phyloP scores from a whole-genome alignment of 345 rosid genomes.

The Durio zibethinus region DNA sequence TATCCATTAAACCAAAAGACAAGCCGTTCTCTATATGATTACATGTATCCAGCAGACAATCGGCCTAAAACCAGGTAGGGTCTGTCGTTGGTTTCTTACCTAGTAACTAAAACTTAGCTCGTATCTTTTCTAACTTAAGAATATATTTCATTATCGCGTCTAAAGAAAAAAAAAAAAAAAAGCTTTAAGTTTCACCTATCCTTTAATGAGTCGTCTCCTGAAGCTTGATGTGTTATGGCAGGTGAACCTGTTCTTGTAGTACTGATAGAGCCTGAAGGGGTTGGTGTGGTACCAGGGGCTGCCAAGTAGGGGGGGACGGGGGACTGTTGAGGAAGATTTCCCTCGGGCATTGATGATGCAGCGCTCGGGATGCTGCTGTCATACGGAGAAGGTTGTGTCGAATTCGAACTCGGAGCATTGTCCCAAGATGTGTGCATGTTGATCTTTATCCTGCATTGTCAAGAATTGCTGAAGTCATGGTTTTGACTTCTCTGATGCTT shows the following conservation, averaged over 20 bases:
- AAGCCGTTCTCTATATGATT: background rate
- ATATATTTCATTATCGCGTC: slow-evolving; percentile 5
- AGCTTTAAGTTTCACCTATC: slow-evolving; percentile 18
- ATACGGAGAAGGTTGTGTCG: slow-evolving; percentile 29
- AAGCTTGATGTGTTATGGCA: background rate
- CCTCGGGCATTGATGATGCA: slow-evolving; percentile 13
- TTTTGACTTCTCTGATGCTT: background rate
- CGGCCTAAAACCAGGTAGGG: background rate
- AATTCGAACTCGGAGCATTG: slow-evolving; percentile 35
- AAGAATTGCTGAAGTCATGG: slow-evolving; percentile 5
- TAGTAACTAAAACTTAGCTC: background rate
- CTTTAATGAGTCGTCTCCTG: slow-evolving; percentile 9
- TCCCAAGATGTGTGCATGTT: slow-evolving; percentile 73
- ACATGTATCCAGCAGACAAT: background rate
- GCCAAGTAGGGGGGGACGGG: background rate
- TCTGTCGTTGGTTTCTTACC: background rate
- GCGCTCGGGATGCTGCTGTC: slow-evolving; percentile 28
- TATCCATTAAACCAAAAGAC: background rate
- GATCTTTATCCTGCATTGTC: slow-evolving; percentile 64
- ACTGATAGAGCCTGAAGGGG: slow-evolving; percentile 16
- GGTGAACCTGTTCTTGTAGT: slow-evolving; percentile 20
- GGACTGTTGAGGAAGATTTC: slow-evolving; percentile 6
- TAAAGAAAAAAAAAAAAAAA: background rate
- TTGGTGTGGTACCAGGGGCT: slow-evolving; percentile 10
- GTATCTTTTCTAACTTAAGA: background rate